A percentile compares a stretch with the other conserved stretches of the same genome.
Evolutionary conservation across 306 rosid species (phyloP).

Genomic region (Cyamopsis tetragonoloba): DNA sequence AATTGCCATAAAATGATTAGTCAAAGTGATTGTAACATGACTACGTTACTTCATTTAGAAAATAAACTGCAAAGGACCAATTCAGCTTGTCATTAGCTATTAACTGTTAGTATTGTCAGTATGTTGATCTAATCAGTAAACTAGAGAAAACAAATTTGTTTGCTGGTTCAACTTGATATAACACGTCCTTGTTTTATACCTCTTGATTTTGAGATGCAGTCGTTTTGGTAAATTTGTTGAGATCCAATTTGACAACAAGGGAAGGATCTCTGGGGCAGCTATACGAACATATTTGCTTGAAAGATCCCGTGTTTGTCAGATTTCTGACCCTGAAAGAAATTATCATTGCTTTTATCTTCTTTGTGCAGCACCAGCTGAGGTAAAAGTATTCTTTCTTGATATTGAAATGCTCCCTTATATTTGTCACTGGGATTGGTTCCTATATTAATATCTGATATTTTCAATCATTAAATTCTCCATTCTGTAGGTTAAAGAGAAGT

Average conservation of each 20-base stretch:
- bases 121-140: constrained; percentile 2
- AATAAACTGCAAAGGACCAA: background rate
- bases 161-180: constrained; percentile 27
- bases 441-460: background rate
- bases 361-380: constrained; percentile 97
- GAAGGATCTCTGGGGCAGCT: constrained; percentile 99
- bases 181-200: constrained; percentile 13
- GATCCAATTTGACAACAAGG: constrained; percentile 98
- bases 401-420: constrained; percentile 19
- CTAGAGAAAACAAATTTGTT: background rate
- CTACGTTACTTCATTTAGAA: background rate
- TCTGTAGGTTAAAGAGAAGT: constrained; percentile 79
- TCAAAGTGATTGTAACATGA: constrained; percentile 11
- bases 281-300: constrained; percentile 92
- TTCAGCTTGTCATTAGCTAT: constrained; percentile 8
- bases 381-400: constrained; percentile 33
- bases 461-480: background rate
- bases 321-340: constrained; percentile 97
- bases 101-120: constrained; percentile 14
- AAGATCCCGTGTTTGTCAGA: constrained; percentile 98
- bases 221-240: constrained; percentile 99
- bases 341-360: constrained; percentile 99
- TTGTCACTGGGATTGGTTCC: background rate
- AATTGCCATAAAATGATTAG: background rate
- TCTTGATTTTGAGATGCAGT: constrained; percentile 63